Evolutionary conservation across 768 basidiomycete species (phyloP), one percentile per base, ranked within the genome.

Genomic region (Serendipita indica): DNA sequence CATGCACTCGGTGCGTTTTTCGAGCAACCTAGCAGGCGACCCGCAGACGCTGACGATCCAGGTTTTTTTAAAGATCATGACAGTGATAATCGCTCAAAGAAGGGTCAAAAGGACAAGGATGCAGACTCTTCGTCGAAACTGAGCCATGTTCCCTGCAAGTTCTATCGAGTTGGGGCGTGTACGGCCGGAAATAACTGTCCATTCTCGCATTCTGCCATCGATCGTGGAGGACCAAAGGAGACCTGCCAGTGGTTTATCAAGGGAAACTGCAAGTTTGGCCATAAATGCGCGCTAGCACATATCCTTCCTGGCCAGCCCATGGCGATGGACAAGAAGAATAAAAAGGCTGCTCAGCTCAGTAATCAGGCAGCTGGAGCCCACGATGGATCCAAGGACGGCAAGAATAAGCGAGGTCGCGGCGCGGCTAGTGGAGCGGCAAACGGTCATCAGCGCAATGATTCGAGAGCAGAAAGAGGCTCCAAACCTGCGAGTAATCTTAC

Each of bases 281-380:
- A 75, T 65, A 77, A 97, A 69, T 93, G 94, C 65, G 94, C 94
- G 2, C 80, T 98, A 35, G 92, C 92, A 0, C 94, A 98, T 68
- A 76, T 99, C 58, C 76, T 92, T 5, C 94, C 94, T 0, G 94
- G 93, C 6, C 91, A 98, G 72, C 84, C 78, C 66, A 86, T 93
- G 82, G 79, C 84, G 4, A 93, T 94, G 89, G 94, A 98, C 67
- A 75, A 92, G 64, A 94, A 96, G 78, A 97, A 98, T 74, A 97
- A 97, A 75, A 89, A 89, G 68, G 83, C 86, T 13, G 89, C 89
- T 0, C 88, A 89, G 65, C 68, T 78, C 4, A 27, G 30, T 28
- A 27, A 27, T 27, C 49, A 54, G 32, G 20, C 20, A 54, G n/a
- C 20, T 54, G 16, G 20, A n/a, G 32, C 20, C 1, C 20, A 54